Conservation (phyloP, 1,139 yeast genomes). For the Debaryomyces subglobosus region DNA sequence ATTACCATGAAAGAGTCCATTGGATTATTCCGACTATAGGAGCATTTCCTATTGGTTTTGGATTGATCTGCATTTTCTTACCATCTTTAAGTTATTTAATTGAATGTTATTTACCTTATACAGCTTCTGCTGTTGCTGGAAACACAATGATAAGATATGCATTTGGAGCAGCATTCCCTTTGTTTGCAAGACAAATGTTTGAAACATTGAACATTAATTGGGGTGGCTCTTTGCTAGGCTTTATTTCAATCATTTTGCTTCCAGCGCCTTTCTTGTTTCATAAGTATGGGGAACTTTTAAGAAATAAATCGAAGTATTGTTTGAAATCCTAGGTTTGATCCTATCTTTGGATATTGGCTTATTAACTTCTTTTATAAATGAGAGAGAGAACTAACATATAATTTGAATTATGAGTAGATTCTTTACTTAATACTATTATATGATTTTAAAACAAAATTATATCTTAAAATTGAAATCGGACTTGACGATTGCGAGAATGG, state of each 20-base stretch:
- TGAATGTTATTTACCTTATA: constrained; percentile 64
- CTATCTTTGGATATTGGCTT: no score
- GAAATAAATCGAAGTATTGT: constrained; percentile 36
- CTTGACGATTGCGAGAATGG: background rate
- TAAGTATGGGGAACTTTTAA: constrained; percentile 62
- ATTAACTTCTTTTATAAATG: background rate
- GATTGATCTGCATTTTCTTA: constrained; percentile 67
- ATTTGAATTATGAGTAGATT: no score
- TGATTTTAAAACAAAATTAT: background rate
- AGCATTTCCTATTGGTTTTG: constrained; percentile 67
- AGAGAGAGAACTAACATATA: no score
- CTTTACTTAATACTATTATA: background rate
- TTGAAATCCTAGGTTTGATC: background rate
- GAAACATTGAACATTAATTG: constrained; percentile 71
- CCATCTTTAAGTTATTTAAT: constrained; percentile 72
- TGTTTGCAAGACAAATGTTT: constrained; percentile 68
- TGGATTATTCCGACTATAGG: constrained; percentile 76
- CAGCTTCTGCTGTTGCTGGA: constrained; percentile 88
- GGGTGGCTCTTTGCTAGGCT: constrained; percentile 81
- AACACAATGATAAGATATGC: constrained; percentile 74
- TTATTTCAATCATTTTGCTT: constrained; percentile 59
- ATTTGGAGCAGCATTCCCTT: constrained; percentile 56
- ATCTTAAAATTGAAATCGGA: no score
- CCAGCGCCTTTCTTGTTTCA: constrained; percentile 77
- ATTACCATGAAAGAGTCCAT: constrained; percentile 59